Conservation (phyloP, 2,329 filamentous ascomycete genomes). For the Fusarium penzigii region DNA sequence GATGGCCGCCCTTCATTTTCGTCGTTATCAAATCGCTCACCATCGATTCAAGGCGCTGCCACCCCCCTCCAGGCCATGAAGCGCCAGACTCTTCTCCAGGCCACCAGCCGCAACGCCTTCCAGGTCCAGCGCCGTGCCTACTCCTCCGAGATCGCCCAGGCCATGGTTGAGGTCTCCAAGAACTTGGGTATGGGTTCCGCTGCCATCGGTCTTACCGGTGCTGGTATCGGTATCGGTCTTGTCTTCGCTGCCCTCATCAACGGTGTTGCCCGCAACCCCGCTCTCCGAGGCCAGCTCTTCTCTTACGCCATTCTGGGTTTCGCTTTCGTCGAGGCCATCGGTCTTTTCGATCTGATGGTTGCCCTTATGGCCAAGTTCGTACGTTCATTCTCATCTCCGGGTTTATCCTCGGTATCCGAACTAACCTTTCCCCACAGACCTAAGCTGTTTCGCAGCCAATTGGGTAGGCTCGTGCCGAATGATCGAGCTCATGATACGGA, state of each 20-base stretch:
- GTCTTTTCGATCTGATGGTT: constrained; percentile 89
- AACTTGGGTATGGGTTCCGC: constrained; percentile 87
- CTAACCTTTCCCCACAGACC: constrained; percentile 32
- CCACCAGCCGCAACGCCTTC: constrained; percentile 66
- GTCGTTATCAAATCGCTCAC: constrained; percentile 34
- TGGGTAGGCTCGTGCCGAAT: constrained; percentile 39
- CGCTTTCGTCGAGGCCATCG: constrained; percentile 91
- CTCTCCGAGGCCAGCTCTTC: constrained; percentile 93
- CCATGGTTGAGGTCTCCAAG: constrained; percentile 88
- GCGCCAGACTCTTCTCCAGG: constrained; percentile 70
- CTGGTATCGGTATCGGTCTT: constrained; percentile 93
- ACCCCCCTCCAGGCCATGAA: constrained; percentile 73
- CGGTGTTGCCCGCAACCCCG: constrained; percentile 91
- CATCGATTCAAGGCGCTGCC: constrained; percentile 49
- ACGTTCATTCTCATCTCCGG: constrained; percentile 39
- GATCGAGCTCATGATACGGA: constrained; percentile 37
- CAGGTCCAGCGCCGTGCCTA: constrained; percentile 70
- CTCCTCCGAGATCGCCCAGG: constrained; percentile 85
- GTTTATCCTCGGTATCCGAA: neutral
- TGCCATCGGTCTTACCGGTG: constrained; percentile 89
- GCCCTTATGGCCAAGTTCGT: constrained; percentile 92
- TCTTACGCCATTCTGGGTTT: constrained; percentile 94
- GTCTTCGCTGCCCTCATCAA: constrained; percentile 89
- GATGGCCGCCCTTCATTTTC: neutral
- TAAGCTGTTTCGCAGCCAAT: constrained; percentile 37